phyloP scores from a whole-genome alignment of 1,284 basidiomycete genomes.

The Boletus mariae region DNA sequence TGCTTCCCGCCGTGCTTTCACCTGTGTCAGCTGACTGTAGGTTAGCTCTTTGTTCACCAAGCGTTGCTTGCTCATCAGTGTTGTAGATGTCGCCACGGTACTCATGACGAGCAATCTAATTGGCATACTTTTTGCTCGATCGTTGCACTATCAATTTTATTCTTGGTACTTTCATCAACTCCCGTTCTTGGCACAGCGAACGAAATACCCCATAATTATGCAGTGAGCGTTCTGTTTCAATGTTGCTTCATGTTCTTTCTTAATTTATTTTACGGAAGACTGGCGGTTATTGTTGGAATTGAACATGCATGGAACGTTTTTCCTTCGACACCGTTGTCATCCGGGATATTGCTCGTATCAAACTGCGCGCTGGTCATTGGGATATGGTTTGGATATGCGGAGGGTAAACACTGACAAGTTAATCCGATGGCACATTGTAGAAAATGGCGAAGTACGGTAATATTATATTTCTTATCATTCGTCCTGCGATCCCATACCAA shows the following conservation, averaged over 20 bases:
- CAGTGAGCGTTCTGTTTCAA: constrained; percentile 49
- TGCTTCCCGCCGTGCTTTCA: constrained; percentile 42
- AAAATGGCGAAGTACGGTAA: not conserved
- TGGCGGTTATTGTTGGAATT: constrained; percentile 57
- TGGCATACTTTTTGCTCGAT: constrained; percentile 91
- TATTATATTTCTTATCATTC: constrained; percentile 12
- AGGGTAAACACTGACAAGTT: constrained; percentile 30
- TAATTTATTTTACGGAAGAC: constrained; percentile 39
- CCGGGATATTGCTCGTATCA: constrained; percentile 54
- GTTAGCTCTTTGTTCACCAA: constrained; percentile 17
- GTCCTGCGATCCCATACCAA: constrained; percentile 55
- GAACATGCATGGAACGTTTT: constrained; percentile 90
- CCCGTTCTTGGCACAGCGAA: constrained; percentile 81
- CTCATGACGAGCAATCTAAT: constrained; percentile 92
- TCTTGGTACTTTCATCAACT: constrained; percentile 95
- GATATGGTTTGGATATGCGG: constrained; percentile 55
- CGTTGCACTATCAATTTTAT: constrained; percentile 98
- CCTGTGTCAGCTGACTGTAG: constrained; percentile 59
- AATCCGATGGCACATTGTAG: not conserved
- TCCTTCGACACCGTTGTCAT: constrained; percentile 76
- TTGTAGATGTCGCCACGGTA: constrained; percentile 72
- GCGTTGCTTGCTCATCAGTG: constrained; percentile 8
- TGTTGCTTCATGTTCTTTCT: not conserved
- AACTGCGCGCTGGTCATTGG: constrained; percentile 63
- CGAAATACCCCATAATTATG: constrained; percentile 55